A percentile compares a stretch with the other conserved stretches of the same genome.
These are phyloP conservation scores for Fusarium sp. DNA, from an alignment of 2,329 filamentous ascomycete species.

Conservation along the genomic window DNA sequence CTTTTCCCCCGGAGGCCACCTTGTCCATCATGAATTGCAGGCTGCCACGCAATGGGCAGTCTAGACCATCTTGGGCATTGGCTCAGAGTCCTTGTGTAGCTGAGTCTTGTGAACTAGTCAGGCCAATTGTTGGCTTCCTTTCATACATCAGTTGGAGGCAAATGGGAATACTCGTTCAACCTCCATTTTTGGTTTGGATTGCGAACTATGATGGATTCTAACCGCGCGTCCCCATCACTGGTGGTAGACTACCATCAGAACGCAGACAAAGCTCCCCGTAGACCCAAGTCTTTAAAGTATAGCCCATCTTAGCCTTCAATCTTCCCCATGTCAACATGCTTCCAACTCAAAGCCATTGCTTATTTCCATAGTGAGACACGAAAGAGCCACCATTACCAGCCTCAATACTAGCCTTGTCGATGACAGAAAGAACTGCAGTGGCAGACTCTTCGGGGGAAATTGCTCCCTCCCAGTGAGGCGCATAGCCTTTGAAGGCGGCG, in stretches of 20 bases:
- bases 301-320: background rate
- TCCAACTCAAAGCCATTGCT: constrained; percentile 58
- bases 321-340: no score
- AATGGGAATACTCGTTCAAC: background rate
- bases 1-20: no score
- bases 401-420: constrained; percentile 48
- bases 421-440: constrained; percentile 46
- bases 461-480: constrained; percentile 50
- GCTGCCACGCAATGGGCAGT: background rate
- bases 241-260: background rate
- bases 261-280: background rate
- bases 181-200: background rate
- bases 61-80: background rate
- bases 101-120: no score
- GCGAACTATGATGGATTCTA: background rate
- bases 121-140: no score
- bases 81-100: no score
- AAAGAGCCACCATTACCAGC: constrained; percentile 59
- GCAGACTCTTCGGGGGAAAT: constrained; percentile 49
- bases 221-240: background rate
- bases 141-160: no score
- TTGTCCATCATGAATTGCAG: no score
- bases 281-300: background rate
- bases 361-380: constrained; percentile 62
- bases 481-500: constrained; percentile 47